A percentile compares a stretch with the other conserved stretches of the same genome.
These are phyloP conservation scores for Pseudisothecium myosuroides DNA, from an alignment of 225 moss, liverwort and hornwort genomes.

Conservation along the genomic window DNA sequence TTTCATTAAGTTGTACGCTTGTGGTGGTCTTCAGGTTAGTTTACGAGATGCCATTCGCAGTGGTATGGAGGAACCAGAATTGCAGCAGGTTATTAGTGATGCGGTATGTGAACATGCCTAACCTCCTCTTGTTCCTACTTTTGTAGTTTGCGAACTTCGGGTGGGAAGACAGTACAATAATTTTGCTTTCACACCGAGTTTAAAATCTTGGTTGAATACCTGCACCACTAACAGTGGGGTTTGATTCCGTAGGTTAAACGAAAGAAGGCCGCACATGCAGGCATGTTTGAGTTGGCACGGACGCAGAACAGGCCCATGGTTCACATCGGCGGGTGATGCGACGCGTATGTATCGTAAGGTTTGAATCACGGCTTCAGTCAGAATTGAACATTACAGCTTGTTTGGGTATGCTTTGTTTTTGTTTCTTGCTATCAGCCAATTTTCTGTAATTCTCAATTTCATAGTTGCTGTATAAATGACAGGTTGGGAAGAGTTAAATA, in stretches of 20 bases:
- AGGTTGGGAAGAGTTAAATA: not conserved
- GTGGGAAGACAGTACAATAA: not conserved
- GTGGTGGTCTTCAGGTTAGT: conserved; percentile 58
- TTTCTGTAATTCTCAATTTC: not conserved
- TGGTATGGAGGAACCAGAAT: conserved; percentile 61
- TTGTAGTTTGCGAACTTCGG: not conserved
- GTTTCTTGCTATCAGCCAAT: not conserved
- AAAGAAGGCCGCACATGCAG: conserved; percentile 92
- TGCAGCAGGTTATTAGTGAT: conserved; percentile 74
- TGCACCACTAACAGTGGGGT: not conserved
- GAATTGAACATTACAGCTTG: not conserved
- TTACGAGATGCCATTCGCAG: conserved; percentile 86
- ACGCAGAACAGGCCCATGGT: conserved; percentile 98
- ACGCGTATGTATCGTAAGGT: not conserved
- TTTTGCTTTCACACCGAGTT: not conserved
- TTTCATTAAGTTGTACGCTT: not conserved
- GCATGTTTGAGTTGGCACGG: conserved; percentile 96
- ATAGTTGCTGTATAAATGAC: not conserved
- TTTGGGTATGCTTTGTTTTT: not conserved
- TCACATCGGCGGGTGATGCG: conserved; percentile 83
- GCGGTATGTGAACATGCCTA: conserved; percentile 36
- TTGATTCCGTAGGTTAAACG: conserved; percentile 62
- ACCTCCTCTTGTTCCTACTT: not conserved
- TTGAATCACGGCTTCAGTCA: not conserved
- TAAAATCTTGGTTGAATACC: not conserved